phyloP scores from a whole-genome alignment of 2,329 filamentous ascomycete species.

The Salinomyces thailandicus region DNA sequence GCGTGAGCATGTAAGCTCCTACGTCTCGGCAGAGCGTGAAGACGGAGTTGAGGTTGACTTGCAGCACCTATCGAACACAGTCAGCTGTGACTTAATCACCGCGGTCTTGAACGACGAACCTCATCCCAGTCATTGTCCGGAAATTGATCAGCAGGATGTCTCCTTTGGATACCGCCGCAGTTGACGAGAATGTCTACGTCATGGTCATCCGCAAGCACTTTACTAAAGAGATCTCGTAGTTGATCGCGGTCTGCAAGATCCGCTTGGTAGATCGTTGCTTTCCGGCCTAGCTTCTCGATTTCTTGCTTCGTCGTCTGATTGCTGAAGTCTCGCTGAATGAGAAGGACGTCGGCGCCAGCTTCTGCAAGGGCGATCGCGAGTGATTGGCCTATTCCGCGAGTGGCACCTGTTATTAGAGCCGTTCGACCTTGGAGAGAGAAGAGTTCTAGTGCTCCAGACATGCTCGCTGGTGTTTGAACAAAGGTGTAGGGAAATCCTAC shows the following conservation, averaged over 20 bases:
- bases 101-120: constrained; percentile 2
- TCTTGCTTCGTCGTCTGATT: constrained; percentile 45
- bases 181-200: constrained; percentile 71
- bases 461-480: too few relatives aligned
- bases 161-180: constrained; percentile 75
- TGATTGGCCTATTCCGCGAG: constrained; percentile 36
- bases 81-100: not conserved
- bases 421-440: constrained; percentile 37
- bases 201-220: constrained; percentile 48
- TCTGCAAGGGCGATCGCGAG: constrained; percentile 38
- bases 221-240: constrained; percentile 49
- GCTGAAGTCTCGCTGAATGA: constrained; percentile 30
- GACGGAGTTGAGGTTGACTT: constrained; percentile 75
- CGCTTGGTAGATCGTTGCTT: constrained; percentile 55
- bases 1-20: constrained; percentile 68
- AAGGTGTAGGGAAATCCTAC: too few relatives aligned
- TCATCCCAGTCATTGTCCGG: constrained; percentile 67
- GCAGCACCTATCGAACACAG: constrained; percentile 60
- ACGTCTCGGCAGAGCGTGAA: constrained; percentile 69
- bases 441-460: constrained; percentile 23
- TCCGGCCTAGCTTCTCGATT: constrained; percentile 56
- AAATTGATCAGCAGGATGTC: constrained; percentile 66
- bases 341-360: constrained; percentile 37
- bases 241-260: constrained; percentile 53
- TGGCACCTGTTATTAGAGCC: constrained; percentile 37